Evolutionary conservation across 129 eudicot species (phyloP), one percentile per base, ranked within the genome.

Genomic region (Kitagawia praeruptora): DNA sequence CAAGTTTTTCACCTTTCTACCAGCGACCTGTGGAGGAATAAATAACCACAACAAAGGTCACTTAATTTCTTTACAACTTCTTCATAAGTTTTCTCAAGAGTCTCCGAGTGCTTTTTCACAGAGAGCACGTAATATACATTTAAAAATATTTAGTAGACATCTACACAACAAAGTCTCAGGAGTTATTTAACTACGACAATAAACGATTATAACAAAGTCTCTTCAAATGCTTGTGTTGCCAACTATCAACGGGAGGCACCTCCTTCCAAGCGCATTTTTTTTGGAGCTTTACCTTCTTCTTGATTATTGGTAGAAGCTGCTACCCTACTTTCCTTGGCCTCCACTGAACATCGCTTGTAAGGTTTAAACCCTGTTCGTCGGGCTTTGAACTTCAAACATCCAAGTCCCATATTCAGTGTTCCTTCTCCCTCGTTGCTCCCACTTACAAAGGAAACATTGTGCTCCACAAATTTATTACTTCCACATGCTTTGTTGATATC

Each of bases 341-440:
- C 98, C 63, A 88, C 45, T 31, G 98, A 90, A 86, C 97, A 95
- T 81, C 97, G 86, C 80, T 90, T 92, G 87, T 95, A 92, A 70
- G 98, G 97, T 85, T 90, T 92, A 80, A 95, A 95, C 39, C 97
- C 97, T 69, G 96, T 92, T 80, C 87, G 88, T 25, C 86, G 84
- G 27, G 85, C 77, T 83, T 83, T 86, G 27, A 87, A 81, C 85
- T 92, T 88, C 77, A 74, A 85, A 16, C 77, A 85, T 67, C 88
- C 89, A 61, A 87, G 82, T 75, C 88, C 93, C 78, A 81, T 81
- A 21, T 61, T 69, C 81, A 86, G 82, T 11, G 80, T 67, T 21
- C 84, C 90, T 53, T 83, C 88, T 45, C 81, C 91, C 64, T 74
- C 78, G 41, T 77, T 80, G 67, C 79, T 86, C 54, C 84, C 87